Evolutionary conservation across 2,329 filamentous ascomycete species (phyloP), one percentile per base, ranked within the genome.

Genomic region (Aspergillus brasiliensis): DNA sequence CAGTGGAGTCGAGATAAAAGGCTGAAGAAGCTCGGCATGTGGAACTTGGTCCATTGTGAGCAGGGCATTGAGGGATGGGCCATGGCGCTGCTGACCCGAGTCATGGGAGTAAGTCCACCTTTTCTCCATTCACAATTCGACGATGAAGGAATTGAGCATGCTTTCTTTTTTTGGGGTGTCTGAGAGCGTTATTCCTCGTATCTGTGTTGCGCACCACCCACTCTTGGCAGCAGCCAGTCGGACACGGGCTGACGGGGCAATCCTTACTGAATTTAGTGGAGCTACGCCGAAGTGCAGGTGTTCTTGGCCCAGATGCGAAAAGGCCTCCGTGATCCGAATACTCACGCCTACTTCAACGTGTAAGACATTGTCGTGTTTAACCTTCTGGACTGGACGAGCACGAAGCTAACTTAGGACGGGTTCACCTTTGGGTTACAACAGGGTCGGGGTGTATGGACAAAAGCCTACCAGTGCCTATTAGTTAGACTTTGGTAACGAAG

Each of bases 51-150:
- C 8, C 69, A 70, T 34, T 68, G 67, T 54, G 70, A 74, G 51
- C 62, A 65, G 13, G 69, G 71, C 2, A 62, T 73, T 48, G 71
- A 73, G 51, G 71, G 71, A 19, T 75, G 72, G 72, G 67, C 67
- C 10, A 68, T 74, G 65, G 63, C 69, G 15, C 61, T 73, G 28
- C 58, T 72, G 21, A 72, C 71, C 1, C 68, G 65, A 25, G 65
- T 72, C 19, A 66, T 72, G 65, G 69, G 71, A 56, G 69, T 64
- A 61, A 69, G 64, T 63, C 49, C 42, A 48, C 51, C 38, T n/a
- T 19, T 23, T 25, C 19, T 15, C 8, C 13, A 17, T 31, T 49
- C n/a, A 3, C 17, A 27, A 21, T 11, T 42, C 2, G 25, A 28
- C n/a, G 17, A 34, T 23, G 7, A 19, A 13, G 23, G 6, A 19